Evolutionary conservation across 495 filamentous ascomycete species (phyloP), one percentile per base, ranked within the genome.

Genomic region (Cetradonia linearis): DNA sequence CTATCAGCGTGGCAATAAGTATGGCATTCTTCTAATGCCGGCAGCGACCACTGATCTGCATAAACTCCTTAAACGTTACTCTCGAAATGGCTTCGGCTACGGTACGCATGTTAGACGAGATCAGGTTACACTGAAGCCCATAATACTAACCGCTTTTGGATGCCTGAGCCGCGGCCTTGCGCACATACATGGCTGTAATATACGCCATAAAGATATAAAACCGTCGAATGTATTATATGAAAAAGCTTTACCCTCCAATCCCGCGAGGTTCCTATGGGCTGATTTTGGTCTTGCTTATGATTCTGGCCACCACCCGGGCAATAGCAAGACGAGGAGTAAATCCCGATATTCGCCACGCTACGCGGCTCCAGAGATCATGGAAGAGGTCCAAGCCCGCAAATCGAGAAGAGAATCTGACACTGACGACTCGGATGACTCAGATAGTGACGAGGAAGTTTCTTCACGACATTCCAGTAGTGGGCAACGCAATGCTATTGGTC

Each of bases 201-300:
- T 60, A 11, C 25, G 56, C 34, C 57, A 63, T 20, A 62, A 58
- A 23, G 52, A 65, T 28, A 65, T 62, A 10, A 65, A 59, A 36
- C 63, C 63, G 7, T 25, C 30, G 10, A 65, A 65, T 8, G 62
- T 65, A 34, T 28, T 62, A 11, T 62, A 46, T 31, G 23, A 58
- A 37, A 54, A 20, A 11, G 33, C 59, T 23, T 23, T 30, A 13
- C 7, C 5, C 28, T 14, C 1, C n/a, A 11, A 33, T 4, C 36
- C 38, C 14, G 52, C 59, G 14, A 56, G 55, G 13, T 62, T 65
- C 37, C 31, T 65, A 38, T 65, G 63, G 63, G 63, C 63, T 8
- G 63, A 62, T 48, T 65, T 65, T 27, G 59, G 55, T 69, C 74
- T 58, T 70, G 68, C 58, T 70, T 70, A 65, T 74, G 76, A 65